These are phyloP conservation scores for Shiraia sp. DNA, from an alignment of 2,329 filamentous ascomycete species.

Conservation along the genomic window DNA sequence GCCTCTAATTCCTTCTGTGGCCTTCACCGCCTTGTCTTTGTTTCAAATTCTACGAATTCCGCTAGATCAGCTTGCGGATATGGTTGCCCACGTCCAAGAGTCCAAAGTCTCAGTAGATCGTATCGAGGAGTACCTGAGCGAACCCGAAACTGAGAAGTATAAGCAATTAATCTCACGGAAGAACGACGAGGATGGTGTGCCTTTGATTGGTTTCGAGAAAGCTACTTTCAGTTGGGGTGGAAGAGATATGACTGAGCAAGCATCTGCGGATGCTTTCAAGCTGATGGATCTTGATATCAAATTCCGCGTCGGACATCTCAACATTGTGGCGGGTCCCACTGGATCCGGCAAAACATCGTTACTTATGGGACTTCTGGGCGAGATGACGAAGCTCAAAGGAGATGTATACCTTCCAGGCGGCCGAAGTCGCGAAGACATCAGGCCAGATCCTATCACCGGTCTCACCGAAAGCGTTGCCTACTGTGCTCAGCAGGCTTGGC, in stretches of 20 bases:
- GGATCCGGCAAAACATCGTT: slow-evolving; percentile 95
- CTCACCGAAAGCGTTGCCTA: slow-evolving; percentile 93
- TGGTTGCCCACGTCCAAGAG: slow-evolving; percentile 98
- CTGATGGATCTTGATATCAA: slow-evolving; percentile 81
- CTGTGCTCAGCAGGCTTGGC: slow-evolving; percentile 94
- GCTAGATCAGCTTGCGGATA: slow-evolving; percentile 93
- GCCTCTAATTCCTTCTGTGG: slow-evolving; percentile 85
- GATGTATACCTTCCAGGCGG: slow-evolving; percentile 84
- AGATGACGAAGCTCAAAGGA: slow-evolving; percentile 87
- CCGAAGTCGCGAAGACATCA: slow-evolving; percentile 81
- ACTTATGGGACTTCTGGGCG: slow-evolving; percentile 91
- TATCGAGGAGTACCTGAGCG: slow-evolving; percentile 89
- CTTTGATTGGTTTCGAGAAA: slow-evolving; percentile 80
- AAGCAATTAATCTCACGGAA: slow-evolving; percentile 75
- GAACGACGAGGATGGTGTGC: slow-evolving; percentile 68
- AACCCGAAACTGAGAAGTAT: slow-evolving; percentile 97
- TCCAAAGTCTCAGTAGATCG: slow-evolving; percentile 96
- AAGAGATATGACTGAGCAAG: slow-evolving; percentile 55
- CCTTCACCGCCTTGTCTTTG: slow-evolving; percentile 93
- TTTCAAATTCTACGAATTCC: slow-evolving; percentile 93
- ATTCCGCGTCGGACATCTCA: slow-evolving; percentile 84
- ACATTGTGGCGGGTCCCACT: slow-evolving; percentile 90
- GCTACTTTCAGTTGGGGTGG: slow-evolving; percentile 90
- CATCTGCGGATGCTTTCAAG: slow-evolving; percentile 68
- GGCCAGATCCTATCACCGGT: slow-evolving; percentile 77